phyloP scores from a whole-genome alignment of 257 asterid species.

The Verbascum thapsus region DNA sequence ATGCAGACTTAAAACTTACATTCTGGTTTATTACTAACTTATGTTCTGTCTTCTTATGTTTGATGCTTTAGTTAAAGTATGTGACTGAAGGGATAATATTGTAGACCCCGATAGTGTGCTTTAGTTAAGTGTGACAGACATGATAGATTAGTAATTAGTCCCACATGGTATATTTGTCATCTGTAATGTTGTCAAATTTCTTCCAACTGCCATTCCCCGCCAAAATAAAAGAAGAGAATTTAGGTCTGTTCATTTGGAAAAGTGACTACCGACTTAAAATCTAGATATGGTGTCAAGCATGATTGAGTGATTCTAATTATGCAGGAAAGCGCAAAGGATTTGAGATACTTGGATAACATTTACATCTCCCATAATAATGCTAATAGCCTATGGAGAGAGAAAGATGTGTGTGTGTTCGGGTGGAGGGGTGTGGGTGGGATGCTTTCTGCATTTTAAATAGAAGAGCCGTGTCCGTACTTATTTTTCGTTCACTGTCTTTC shows the following conservation, averaged over 20 bases:
- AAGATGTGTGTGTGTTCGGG: too few relatives aligned
- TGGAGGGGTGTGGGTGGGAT: too few relatives aligned
- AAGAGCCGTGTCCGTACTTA: too few relatives aligned
- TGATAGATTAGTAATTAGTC: background rate
- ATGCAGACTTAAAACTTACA: background rate
- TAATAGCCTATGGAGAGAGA: too few relatives aligned
- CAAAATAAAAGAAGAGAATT: background rate
- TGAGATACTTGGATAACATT: conserved; percentile 7
- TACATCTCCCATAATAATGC: too few relatives aligned
- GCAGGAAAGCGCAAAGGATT: background rate
- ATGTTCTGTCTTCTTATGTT: background rate
- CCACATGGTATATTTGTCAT: background rate
- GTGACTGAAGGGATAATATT: background rate
- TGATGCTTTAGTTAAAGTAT: conserved; percentile 12
- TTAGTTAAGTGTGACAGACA: background rate
- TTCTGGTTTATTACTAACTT: background rate
- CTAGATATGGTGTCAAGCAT: conserved; percentile 17
- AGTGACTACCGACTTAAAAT: background rate
- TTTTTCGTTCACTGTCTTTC: too few relatives aligned
- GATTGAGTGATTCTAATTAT: background rate
- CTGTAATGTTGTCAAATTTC: background rate
- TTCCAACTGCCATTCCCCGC: background rate
- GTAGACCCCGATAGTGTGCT: background rate
- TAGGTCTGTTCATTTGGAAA: conserved; percentile 5
- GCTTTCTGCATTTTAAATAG: too few relatives aligned